Evolutionary conservation across 352 stramenopile species (phyloP), one percentile per base, ranked within the genome.

Genomic region (Phytophthora chlamydospora): DNA sequence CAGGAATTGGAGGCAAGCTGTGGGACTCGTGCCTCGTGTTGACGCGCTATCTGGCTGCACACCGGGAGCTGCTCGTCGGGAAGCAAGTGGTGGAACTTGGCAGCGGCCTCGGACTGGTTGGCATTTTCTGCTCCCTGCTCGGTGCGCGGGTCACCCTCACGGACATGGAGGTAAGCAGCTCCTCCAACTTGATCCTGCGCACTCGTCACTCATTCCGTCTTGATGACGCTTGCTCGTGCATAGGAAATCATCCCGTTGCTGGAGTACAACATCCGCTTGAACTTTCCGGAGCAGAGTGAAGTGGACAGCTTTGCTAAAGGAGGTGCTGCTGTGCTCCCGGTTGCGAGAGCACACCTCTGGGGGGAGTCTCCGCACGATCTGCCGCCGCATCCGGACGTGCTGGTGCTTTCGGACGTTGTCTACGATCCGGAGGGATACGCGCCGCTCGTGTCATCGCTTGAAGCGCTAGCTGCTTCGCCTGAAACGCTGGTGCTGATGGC

Each of bases 21-120:
- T 94, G 85, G 85, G 85, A 94, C 64, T 92, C 83, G 47, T 89
- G 82, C 19, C 69, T 94, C 27, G 79, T 94, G 14, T 60, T 94
- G 47, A 90, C 80, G 7, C 68, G 71, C 16, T 92, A 90, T 61
- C 47, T 94, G 17, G 54, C 72, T 16, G 54, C 59, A 5, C 59
- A 83, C 14, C 58, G 61, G 17, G 62, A 78, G 9, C 16, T 91
- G 46, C 35, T 86, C 10, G 32, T 49, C 6, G 45, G 42, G 19
- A 85, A 90, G 59, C 62, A 59, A 43, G 83, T 89, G 13, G 65
- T 94, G 11, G 85, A 94, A 50, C 68, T 94, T 10, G 85, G 85
- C 19, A 94, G 85, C 35, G 85, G 85, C 2, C 58, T 92, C 10
- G 85, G 85, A 0, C 72, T 94, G 12, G 83, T 94, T 29, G 85